These are phyloP conservation scores for Fragilariopsis cylindrus DNA, from an alignment of 108 stramenopile species.

Conservation along the genomic window DNA sequence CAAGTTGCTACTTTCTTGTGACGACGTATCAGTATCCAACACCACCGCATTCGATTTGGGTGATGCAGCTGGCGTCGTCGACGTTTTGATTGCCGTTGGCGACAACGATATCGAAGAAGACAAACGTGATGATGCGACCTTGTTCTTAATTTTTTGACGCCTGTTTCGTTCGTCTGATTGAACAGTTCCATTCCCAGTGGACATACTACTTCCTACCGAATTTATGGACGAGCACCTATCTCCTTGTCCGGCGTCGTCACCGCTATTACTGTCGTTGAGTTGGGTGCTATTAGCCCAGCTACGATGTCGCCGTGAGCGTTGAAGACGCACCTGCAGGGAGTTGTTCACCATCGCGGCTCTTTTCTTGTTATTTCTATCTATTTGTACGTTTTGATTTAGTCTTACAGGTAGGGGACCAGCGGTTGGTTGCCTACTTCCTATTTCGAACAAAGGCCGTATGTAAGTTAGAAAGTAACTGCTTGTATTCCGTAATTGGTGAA, in stretches of 20 bases:
- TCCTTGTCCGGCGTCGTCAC: neutral
- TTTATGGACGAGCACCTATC: neutral
- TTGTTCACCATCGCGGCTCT: constrained; percentile 1
- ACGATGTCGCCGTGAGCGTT: constrained; percentile 6
- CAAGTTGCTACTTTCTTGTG: neutral
- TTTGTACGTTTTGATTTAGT: neutral
- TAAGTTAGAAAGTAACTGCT: too few relatives aligned
- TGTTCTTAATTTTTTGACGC: neutral
- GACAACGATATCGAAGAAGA: neutral
- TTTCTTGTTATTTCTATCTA: neutral
- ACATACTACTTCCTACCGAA: neutral
- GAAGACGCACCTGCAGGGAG: constrained; percentile 5
- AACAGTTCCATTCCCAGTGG: neutral
- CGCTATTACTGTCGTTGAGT: neutral
- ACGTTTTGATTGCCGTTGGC: neutral
- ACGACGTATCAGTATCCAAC: neutral
- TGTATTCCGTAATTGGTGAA: too few relatives aligned
- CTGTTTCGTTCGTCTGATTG: neutral
- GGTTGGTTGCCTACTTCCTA: too few relatives aligned
- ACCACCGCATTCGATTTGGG: neutral
- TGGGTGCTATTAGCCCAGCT: neutral
- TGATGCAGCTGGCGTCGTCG: neutral
- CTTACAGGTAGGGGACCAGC: too few relatives aligned
- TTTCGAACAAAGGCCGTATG: too few relatives aligned
- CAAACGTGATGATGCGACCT: neutral